phyloP scores from a whole-genome alignment of 2,329 filamentous ascomycete genomes.

The Chaetomiaceae sp. region DNA sequence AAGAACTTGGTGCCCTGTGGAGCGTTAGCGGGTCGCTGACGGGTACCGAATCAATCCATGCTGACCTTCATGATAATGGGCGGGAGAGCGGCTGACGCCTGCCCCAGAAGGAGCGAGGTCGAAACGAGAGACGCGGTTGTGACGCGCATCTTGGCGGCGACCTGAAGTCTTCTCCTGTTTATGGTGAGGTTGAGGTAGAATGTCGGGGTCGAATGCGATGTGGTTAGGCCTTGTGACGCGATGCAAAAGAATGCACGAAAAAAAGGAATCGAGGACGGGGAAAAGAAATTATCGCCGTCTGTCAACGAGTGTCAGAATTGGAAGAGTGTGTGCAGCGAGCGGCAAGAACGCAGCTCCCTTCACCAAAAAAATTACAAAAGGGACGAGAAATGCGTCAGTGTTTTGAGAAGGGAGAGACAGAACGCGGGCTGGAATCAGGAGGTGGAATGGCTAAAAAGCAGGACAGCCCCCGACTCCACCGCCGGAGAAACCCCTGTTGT shows the following conservation, averaged over 20 bases:
- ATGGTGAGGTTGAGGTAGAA: background rate
- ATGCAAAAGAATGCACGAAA: background rate
- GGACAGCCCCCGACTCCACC: background rate
- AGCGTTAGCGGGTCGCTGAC: too few relatives aligned
- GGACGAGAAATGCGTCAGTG: background rate
- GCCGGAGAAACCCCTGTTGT: background rate
- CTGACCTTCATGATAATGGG: conserved; percentile 63
- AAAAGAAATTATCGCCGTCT: conserved; percentile 1
- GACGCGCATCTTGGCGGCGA: conserved; percentile 22
- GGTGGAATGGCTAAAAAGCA: conserved; percentile 10
- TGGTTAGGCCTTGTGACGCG: background rate
- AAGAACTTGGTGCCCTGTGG: conserved; percentile 58
- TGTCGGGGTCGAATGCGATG: background rate
- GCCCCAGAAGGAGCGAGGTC: conserved; percentile 35
- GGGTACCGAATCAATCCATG: too few relatives aligned
- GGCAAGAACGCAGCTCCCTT: conserved; percentile 9
- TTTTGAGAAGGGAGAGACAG: background rate
- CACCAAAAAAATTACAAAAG: conserved; percentile 11
- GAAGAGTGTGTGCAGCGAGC: conserved; percentile 8
- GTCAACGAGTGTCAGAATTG: conserved; percentile 23
- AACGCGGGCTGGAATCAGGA: background rate
- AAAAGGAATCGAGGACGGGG: background rate
- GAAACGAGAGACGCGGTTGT: conserved; percentile 35
- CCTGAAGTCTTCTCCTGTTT: background rate
- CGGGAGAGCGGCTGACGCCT: conserved; percentile 44